These are phyloP conservation scores for Rhizopus arrhizus DNA, from an alignment of 371 early-diverging fungal species.

Conservation along the genomic window DNA sequence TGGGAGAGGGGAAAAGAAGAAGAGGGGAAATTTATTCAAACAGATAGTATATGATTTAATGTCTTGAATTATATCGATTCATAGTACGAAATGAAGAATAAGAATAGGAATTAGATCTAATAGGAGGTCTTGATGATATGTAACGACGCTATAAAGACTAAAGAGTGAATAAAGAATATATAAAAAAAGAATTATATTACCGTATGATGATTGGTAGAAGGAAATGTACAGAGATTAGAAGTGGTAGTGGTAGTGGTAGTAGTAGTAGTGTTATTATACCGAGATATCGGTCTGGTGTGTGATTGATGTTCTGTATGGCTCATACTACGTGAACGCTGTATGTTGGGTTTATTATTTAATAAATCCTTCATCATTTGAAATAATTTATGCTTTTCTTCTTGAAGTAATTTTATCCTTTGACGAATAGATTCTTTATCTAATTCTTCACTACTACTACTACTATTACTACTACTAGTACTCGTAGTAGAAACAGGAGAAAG, in stretches of 20 bases:
- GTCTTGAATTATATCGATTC: too few species aligned
- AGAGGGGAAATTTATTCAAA: too few species aligned
- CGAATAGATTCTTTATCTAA: constrained; percentile 33
- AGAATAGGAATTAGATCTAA: too few species aligned
- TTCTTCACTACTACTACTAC: neutral
- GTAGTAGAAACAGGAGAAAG: constrained; percentile 1
- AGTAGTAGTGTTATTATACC: constrained; percentile 10
- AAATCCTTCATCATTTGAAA: constrained; percentile 46
- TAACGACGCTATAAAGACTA: too few species aligned
- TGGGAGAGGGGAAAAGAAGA: too few species aligned
- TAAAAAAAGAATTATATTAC: too few species aligned
- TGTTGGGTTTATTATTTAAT: constrained; percentile 20
- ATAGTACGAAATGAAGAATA: too few species aligned
- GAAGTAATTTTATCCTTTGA: constrained; percentile 34
- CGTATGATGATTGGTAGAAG: too few species aligned
- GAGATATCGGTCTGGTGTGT: constrained; percentile 25
- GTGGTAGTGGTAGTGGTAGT: too few species aligned
- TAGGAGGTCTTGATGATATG: too few species aligned
- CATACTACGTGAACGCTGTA: constrained; percentile 29
- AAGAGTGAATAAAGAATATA: too few species aligned
- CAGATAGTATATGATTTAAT: too few species aligned
- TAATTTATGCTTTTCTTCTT: constrained; percentile 44
- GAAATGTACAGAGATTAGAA: neutral
- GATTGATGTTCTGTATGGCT: constrained; percentile 14
- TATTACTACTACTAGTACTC: neutral